Base-by-base conservation (phyloP, 2,329 filamentous ascomycete genomes). In the Monosporascus sp. region DNA sequence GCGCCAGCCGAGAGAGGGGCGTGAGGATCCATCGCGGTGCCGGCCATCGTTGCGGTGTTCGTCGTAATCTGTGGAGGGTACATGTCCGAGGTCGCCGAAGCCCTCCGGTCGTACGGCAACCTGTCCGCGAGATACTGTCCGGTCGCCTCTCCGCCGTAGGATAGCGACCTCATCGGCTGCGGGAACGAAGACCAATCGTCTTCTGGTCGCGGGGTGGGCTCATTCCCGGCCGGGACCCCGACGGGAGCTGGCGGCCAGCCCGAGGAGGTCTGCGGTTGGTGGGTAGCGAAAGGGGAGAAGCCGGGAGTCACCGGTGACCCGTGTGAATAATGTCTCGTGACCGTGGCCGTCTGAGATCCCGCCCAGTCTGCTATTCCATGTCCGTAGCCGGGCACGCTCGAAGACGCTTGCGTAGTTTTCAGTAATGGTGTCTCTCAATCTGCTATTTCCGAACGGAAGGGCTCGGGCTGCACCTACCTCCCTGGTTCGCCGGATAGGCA, bases 251-350 rank as follows among this genome's bases (percentile, higher is more conserved):
- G 53, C 37, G 68, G 63, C 78, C 78, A 80, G 3, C 72, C 64
- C 26, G 72, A 64, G 0, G 75, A 67, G 2, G 72, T 56, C 20
- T 66, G 61, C 16, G 73, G 65, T 1, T 69, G 67, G 43, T 74
- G 71, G 22, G 74, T 70, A 6, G 72, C 69, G 60, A 79, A 82
- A 2, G 78, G 73, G 5, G 78, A 76, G 55, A 78, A 79, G 3
- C 74, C 75, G 0, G 78, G 71, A 3, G 75, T 76, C 37, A 81
- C 70, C 9, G 79, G 74, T 7, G 79, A 76, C 41, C 79, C 78
- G 43, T 77, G 71, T 9, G 77, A 64, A 59, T 78, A 81, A 7
- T 72, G 65, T 55, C 75, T 71, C 17, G 70, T 62, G 3, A 78
- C 75, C n/a, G 73, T 58, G 74, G 58, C 60, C 22, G 40, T 19